Evolutionary conservation across 768 basidiomycete genomes (phyloP).

Genomic region (Macrolepiota dolichaula): DNA sequence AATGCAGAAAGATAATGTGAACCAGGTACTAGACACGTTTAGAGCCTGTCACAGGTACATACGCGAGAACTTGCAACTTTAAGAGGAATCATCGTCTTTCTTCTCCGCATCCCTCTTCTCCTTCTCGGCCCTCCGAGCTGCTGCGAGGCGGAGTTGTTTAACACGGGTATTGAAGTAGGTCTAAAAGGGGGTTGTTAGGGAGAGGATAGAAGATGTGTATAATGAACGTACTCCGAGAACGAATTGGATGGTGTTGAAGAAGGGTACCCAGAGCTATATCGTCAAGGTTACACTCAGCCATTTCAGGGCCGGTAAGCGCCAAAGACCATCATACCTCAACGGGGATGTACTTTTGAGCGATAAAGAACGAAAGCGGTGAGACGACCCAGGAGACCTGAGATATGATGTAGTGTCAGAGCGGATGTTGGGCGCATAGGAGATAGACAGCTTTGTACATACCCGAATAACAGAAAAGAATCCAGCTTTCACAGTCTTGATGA

Average conservation of each 20-base stretch:
- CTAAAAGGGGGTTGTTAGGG: constrained; percentile 28
- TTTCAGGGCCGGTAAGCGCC: background rate
- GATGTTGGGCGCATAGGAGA: background rate
- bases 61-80: background rate
- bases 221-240: constrained; percentile 59
- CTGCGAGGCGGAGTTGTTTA: constrained; percentile 58
- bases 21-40: too few species aligned
- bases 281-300: constrained; percentile 5
- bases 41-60: background rate
- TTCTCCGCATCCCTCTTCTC: constrained; percentile 31
- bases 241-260: constrained; percentile 80
- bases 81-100: constrained; percentile 19
- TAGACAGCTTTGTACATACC: constrained; percentile 36
- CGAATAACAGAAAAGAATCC: constrained; percentile 75
- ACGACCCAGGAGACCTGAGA: constrained; percentile 77
- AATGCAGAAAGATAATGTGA: too few species aligned
- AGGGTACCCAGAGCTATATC: constrained; percentile 78
- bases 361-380: constrained; percentile 66
- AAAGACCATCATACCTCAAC: constrained; percentile 51
- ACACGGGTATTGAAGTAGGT: constrained; percentile 73
- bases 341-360: constrained; percentile 80
- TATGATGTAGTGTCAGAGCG: background rate
- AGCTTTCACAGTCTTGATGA: constrained; percentile 62
- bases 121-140: constrained; percentile 45
- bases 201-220: background rate